phyloP scores from a whole-genome alignment of 2,329 filamentous ascomycete species.

The Claviceps paspali region DNA sequence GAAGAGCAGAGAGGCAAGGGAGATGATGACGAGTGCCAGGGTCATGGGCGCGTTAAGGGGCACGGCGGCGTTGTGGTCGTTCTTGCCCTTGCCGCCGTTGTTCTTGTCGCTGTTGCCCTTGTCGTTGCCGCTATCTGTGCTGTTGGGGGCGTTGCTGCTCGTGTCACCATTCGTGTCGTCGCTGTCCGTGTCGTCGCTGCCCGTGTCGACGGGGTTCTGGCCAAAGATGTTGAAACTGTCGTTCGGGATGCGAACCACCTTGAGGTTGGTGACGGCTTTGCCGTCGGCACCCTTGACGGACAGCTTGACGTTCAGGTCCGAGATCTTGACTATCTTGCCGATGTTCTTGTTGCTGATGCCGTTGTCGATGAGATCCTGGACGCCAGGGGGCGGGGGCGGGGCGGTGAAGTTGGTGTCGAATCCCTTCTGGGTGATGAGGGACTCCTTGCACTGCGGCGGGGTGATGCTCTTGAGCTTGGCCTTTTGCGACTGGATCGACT shows the following conservation, averaged over 20 bases:
- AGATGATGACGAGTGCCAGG: conserved; percentile 18
- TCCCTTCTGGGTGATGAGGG: conserved; percentile 49
- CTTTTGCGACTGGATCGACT: conserved; percentile 47
- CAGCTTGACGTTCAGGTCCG: conserved; percentile 41
- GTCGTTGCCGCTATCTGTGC: not conserved
- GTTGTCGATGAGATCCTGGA: conserved; percentile 56
- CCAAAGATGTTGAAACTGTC: conserved; percentile 31
- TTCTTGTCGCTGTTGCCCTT: not conserved
- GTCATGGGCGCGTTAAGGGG: conserved; percentile 17
- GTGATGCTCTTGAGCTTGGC: conserved; percentile 32
- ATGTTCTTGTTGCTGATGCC: conserved; percentile 51
- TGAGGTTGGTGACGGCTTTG: conserved; percentile 27
- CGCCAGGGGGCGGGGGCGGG: conserved; percentile 51
- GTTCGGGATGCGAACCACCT: conserved; percentile 29
- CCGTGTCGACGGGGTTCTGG: conserved; percentile 24
- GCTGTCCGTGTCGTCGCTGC: conserved; percentile 11
- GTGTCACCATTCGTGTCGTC: conserved; percentile 10
- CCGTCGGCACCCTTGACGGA: conserved; percentile 26
- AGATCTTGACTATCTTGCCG: conserved; percentile 55
- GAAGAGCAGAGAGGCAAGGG: conserved; percentile 20
- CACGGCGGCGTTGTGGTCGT: conserved; percentile 14
- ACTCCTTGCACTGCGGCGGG: conserved; percentile 47
- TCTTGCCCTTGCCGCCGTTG: conserved; percentile 8
- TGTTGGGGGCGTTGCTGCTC: conserved; percentile 2
- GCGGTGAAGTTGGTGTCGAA: conserved; percentile 73